A percentile compares a stretch with the other conserved stretches of the same genome.
Conservation (phyloP, 768 basidiomycete genomes). For the Mycena crocata region DNA sequence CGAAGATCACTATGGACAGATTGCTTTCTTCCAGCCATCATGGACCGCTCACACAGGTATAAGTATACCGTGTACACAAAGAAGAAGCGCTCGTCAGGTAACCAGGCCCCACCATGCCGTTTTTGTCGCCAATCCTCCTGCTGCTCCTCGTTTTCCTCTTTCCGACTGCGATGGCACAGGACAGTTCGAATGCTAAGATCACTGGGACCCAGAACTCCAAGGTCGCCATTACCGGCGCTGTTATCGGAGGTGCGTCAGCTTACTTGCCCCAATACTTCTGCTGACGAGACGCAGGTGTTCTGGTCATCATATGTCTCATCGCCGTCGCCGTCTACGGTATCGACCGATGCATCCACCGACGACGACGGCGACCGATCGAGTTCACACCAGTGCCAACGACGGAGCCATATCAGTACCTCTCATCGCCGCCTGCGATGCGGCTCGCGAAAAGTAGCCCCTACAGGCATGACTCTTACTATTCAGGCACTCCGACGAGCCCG, state of each 20-base stretch:
- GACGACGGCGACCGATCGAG: not conserved
- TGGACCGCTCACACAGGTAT: conserved; percentile 9
- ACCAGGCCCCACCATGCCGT: conserved; percentile 12
- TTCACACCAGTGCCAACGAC: conserved; percentile 6
- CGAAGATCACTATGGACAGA: too few species aligned
- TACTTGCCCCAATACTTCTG: not conserved
- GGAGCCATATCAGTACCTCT: conserved; percentile 20
- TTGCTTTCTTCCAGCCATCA: too few species aligned
- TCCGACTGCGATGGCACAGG: not conserved
- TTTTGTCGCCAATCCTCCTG: not conserved
- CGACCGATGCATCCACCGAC: conserved; percentile 8
- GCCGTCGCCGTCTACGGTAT: conserved; percentile 19
- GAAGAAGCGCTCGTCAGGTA: conserved; percentile 5
- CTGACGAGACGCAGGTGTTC: conserved; percentile 3
- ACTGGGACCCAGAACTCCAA: not conserved
- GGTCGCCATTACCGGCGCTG: conserved; percentile 23
- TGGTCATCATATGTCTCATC: conserved; percentile 11
- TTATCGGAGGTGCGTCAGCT: conserved; percentile 15
- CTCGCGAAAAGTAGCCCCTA: not conserved
- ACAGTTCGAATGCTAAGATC: not conserved
- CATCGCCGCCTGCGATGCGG: not conserved
- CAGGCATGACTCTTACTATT: conserved; percentile 6
- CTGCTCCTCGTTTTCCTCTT: not conserved
- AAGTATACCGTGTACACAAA: conserved; percentile 9
- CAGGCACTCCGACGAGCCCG: not conserved